phyloP scores from a whole-genome alignment of 176 grass and related monocot genomes.

The Zoysia pacifica region DNA sequence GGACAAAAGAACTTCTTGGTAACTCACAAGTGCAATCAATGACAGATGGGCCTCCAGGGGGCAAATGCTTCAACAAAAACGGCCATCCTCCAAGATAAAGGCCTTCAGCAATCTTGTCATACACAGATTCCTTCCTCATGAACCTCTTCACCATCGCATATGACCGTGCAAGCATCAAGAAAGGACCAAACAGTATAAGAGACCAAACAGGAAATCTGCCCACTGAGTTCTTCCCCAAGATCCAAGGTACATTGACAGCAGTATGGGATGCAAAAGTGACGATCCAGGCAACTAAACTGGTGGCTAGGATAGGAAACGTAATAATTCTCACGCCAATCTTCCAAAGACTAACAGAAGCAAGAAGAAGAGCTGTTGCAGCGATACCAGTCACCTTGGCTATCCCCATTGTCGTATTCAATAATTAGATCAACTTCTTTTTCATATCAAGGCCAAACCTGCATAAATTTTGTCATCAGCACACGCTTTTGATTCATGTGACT shows the following conservation, averaged over 20 bases:
- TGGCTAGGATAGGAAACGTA: slow-evolving; percentile 45
- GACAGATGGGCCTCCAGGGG: slow-evolving; percentile 62
- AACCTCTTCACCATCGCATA: slow-evolving; percentile 76
- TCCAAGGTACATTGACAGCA: slow-evolving; percentile 65
- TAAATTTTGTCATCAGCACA: slow-evolving; percentile 20
- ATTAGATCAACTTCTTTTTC: neutral
- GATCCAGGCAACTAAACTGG: slow-evolving; percentile 49
- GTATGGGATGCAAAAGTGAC: slow-evolving; percentile 71
- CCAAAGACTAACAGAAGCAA: slow-evolving; percentile 46
- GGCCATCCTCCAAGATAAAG: slow-evolving; percentile 73
- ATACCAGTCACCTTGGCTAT: slow-evolving; percentile 64
- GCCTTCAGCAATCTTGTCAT: slow-evolving; percentile 59
- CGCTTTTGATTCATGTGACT: neutral
- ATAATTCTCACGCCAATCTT: slow-evolving; percentile 30
- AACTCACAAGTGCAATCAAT: slow-evolving; percentile 92
- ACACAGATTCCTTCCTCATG: slow-evolving; percentile 66
- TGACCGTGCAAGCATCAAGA: slow-evolving; percentile 52
- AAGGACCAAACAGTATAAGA: slow-evolving; percentile 66
- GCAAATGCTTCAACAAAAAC: slow-evolving; percentile 59
- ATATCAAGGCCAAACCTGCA: neutral
- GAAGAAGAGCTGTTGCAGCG: slow-evolving; percentile 52
- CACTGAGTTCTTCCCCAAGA: slow-evolving; percentile 73
- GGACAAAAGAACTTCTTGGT: slow-evolving; percentile 57
- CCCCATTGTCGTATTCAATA: slow-evolving; percentile 41
- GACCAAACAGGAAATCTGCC: slow-evolving; percentile 82